phyloP scores from a whole-genome alignment of 495 filamentous ascomycete genomes.

The Pyrenopolyporus hunteri region DNA sequence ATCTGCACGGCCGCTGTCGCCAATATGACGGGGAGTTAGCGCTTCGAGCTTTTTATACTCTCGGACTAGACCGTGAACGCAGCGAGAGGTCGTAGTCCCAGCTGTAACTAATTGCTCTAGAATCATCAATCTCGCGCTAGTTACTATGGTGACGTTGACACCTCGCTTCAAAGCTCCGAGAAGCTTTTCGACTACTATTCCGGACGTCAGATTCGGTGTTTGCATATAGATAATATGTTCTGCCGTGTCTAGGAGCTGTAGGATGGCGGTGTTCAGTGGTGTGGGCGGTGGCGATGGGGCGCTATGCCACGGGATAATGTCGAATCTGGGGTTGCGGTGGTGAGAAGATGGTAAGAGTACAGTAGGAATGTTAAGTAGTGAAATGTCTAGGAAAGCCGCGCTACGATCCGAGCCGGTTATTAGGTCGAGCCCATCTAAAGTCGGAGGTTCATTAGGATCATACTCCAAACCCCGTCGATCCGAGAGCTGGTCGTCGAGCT shows the following conservation, averaged over 20 bases:
- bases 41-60: conserved; percentile 46
- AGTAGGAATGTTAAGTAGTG: conserved; percentile 45
- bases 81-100: conserved; percentile 66
- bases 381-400: conserved; percentile 4
- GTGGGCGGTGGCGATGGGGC: conserved; percentile 60
- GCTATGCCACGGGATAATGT: conserved; percentile 51
- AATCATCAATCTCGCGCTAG: conserved; percentile 70
- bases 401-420: conserved; percentile 12
- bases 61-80: conserved; percentile 59
- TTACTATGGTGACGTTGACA: conserved; percentile 67
- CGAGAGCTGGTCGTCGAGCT: conserved; percentile 33
- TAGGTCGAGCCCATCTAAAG: conserved; percentile 12
- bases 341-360: conserved; percentile 72
- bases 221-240: conserved; percentile 64
- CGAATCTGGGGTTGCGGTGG: conserved; percentile 65
- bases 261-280: conserved; percentile 68
- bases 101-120: conserved; percentile 75
- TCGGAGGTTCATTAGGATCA: conserved; percentile 1
- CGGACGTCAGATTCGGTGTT: conserved; percentile 73
- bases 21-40: background rate
- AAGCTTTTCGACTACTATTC: conserved; percentile 60
- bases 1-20: background rate
- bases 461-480: background rate
- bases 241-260: conserved; percentile 60
- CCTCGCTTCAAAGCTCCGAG: conserved; percentile 62